Percentiles rank a stretch among this genome's conserved stretches.
These are phyloP conservation scores for Hypoxylon lenormandii DNA, from an alignment of 495 filamentous ascomycete species.

Conservation along the genomic window DNA sequence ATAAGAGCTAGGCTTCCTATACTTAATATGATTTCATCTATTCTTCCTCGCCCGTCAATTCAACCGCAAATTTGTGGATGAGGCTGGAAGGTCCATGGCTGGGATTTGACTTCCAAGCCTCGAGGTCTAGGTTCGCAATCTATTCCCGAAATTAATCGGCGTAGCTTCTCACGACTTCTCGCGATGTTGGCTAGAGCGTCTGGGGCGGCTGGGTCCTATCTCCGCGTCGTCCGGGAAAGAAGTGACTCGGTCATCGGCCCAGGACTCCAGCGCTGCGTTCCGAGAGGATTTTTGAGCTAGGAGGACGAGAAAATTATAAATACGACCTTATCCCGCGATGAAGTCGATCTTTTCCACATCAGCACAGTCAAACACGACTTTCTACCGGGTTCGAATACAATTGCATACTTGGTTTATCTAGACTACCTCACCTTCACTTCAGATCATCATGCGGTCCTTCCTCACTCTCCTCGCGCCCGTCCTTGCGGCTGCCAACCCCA, in stretches of 20 bases:
- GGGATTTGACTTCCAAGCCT: constrained; percentile 26
- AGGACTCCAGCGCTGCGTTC: constrained; percentile 10
- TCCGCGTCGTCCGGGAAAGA: constrained; percentile 15
- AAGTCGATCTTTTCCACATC: constrained; percentile 48
- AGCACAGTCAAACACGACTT: constrained; percentile 33
- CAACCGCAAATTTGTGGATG: constrained; percentile 61
- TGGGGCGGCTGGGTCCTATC: constrained; percentile 14
- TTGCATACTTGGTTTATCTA: constrained; percentile 9
- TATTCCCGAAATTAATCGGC: constrained; percentile 40
- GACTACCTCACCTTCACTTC: constrained; percentile 15
- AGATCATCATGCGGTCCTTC: constrained; percentile 61
- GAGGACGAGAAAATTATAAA: constrained; percentile 52
- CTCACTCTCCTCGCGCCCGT: constrained; percentile 59
- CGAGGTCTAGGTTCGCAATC: constrained; percentile 45
- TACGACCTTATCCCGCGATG: constrained; percentile 45
- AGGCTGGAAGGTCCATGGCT: constrained; percentile 50
- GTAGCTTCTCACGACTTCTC: constrained; percentile 22
- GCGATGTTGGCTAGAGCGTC: constrained; percentile 39
- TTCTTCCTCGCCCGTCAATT: constrained; percentile 54
- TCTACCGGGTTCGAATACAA: constrained; percentile 15
- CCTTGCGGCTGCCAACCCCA: constrained; percentile 61
- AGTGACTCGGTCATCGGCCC: not conserved
- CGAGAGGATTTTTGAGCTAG: not conserved
- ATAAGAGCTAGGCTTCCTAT: constrained; percentile 53
- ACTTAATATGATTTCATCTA: constrained; percentile 64